Evolutionary conservation across 2,329 filamentous ascomycete species (phyloP).

Genomic region (Claviceps digitariae): DNA sequence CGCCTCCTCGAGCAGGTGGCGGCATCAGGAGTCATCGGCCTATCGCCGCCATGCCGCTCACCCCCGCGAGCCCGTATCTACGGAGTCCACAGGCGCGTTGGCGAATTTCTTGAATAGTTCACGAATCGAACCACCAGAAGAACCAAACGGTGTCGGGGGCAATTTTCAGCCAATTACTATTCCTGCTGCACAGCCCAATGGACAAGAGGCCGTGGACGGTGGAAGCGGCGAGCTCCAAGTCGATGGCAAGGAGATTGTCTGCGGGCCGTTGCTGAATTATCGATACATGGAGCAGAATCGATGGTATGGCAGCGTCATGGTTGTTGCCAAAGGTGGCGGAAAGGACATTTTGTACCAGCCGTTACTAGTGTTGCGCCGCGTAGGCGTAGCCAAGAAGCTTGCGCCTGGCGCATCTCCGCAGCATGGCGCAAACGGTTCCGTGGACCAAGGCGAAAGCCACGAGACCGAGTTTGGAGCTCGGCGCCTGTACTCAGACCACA

Average conservation of each 20-base stretch:
- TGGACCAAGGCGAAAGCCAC: conserved; percentile 20
- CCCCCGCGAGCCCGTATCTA: conserved; percentile 20
- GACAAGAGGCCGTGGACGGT: not conserved
- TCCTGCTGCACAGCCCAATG: conserved; percentile 17
- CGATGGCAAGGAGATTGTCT: conserved; percentile 44
- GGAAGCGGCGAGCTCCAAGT: conserved; percentile 4
- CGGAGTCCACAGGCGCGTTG: conserved; percentile 34
- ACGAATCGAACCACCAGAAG: conserved; percentile 30
- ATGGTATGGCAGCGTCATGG: conserved; percentile 78
- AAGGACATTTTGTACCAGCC: conserved; percentile 44
- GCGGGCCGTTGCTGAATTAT: conserved; percentile 67
- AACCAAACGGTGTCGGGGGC: conserved; percentile 17
- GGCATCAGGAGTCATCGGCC: conserved; percentile 48
- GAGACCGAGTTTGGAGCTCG: conserved; percentile 25
- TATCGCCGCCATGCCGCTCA: conserved; percentile 35
- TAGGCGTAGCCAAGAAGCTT: conserved; percentile 14
- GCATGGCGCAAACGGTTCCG: conserved; percentile 15
- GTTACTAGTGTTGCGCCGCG: conserved; percentile 38
- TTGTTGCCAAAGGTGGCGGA: conserved; percentile 64
- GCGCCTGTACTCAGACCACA: conserved; percentile 50
- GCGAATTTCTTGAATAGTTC: conserved; percentile 42
- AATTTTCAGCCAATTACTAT: conserved; percentile 36
- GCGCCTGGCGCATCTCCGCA: conserved; percentile 12
- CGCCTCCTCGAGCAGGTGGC: conserved; percentile 44
- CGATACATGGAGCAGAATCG: conserved; percentile 54